Evolutionary conservation across 768 basidiomycete genomes (phyloP).

Genomic region (Amanita fuliginea): DNA sequence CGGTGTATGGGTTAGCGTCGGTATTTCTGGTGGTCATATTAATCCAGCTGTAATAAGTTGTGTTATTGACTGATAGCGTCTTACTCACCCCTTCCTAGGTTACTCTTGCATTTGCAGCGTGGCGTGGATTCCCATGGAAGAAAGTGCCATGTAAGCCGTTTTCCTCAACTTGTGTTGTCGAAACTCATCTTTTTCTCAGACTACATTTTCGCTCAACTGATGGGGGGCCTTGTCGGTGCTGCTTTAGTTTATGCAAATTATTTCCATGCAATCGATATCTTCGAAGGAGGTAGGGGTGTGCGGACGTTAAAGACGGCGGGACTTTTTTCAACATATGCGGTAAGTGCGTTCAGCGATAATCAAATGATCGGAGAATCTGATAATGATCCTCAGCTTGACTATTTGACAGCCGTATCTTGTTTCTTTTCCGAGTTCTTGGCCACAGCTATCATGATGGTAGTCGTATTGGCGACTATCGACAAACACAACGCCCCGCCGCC

Average conservation of each 20-base stretch:
- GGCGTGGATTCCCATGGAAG: slow-evolving; percentile 58
- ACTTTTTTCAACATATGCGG: slow-evolving; percentile 53
- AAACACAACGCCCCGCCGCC: slow-evolving; percentile 39
- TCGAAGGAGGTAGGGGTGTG: slow-evolving; percentile 42
- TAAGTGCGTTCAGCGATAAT: slow-evolving; percentile 18
- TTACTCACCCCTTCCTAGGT: slow-evolving; percentile 23
- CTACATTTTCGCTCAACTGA: slow-evolving; percentile 51
- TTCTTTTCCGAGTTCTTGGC: slow-evolving; percentile 45
- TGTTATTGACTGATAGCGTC: slow-evolving; percentile 9
- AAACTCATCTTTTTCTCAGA: slow-evolving; percentile 9
- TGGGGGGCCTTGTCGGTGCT: slow-evolving; percentile 54
- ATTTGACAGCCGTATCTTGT: slow-evolving; percentile 27
- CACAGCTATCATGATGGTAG: slow-evolving; percentile 42
- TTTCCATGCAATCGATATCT: slow-evolving; percentile 53
- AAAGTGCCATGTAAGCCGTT: slow-evolving; percentile 44
- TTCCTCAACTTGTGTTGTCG: not conserved
- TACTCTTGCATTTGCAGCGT: slow-evolving; percentile 50
- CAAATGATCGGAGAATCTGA: not conserved
- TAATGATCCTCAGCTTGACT: slow-evolving; percentile 13
- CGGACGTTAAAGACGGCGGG: slow-evolving; percentile 45
- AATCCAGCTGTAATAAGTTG: slow-evolving; percentile 22
- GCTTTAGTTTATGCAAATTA: slow-evolving; percentile 55
- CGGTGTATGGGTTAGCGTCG: slow-evolving; percentile 37
- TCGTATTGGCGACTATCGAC: slow-evolving; percentile 42
- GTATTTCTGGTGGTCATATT: slow-evolving; percentile 40